Evolutionary conservation across 2,329 filamentous ascomycete species (phyloP).

Genomic region (Penicillium sp.): DNA sequence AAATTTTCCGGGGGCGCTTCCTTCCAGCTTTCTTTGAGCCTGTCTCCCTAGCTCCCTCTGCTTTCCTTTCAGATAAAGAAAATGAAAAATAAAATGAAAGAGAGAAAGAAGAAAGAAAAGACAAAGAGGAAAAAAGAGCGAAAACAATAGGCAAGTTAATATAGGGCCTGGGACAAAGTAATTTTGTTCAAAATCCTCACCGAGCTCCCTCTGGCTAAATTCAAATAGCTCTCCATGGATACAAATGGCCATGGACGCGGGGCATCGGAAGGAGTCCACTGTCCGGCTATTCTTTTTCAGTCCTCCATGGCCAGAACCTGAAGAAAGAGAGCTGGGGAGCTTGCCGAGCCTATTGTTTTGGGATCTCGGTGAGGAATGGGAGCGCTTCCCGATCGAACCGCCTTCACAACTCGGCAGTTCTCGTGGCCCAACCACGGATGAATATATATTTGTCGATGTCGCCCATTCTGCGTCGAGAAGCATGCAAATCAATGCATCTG

Average conservation of each 20-base stretch:
- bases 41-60: not conserved
- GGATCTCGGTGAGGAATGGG: slow-evolving; percentile 4
- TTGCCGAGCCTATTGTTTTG: not conserved
- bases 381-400: too few relatives aligned
- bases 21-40: not conserved
- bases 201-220: slow-evolving; percentile 6
- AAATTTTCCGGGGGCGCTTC: not conserved
- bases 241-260: not conserved
- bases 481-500: too few relatives aligned
- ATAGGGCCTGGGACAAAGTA: not conserved
- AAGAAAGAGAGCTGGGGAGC: too few relatives aligned
- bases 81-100: not conserved
- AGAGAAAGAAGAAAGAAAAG: not conserved
- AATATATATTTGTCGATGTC: too few relatives aligned
- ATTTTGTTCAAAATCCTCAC: slow-evolving; percentile 2
- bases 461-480: too few relatives aligned
- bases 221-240: not conserved
- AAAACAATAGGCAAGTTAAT: not conserved
- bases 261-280: not conserved
- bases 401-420: too few relatives aligned
- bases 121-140: not conserved
- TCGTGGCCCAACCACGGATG: too few relatives aligned
- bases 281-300: not conserved
- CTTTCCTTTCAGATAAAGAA: not conserved
- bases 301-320: not conserved